A percentile compares a stretch with the other conserved stretches of the same genome.
Conservation (phyloP, 2,329 filamentous ascomycete genomes). For the Trichoderma sp. region DNA sequence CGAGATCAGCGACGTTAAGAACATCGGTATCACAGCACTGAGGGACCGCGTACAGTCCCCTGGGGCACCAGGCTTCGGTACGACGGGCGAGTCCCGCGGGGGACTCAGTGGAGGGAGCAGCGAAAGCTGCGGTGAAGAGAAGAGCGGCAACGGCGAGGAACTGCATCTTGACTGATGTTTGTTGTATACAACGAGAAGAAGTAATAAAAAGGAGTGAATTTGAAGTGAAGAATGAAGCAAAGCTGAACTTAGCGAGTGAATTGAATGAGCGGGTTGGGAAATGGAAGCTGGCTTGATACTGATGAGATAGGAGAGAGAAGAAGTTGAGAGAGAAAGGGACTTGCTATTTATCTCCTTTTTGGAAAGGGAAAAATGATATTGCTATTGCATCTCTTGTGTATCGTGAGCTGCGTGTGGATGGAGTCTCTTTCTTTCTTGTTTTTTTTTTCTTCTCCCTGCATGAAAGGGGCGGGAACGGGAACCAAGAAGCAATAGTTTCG, state of each 20-base stretch:
- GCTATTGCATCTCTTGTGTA: not conserved
- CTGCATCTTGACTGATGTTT: conserved; percentile 19
- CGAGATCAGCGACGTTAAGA: conserved; percentile 2
- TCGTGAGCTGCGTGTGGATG: not conserved
- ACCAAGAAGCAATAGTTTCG: not conserved
- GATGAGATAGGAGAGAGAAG: not conserved
- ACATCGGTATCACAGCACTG: conserved; percentile 21
- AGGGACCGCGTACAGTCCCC: not conserved
- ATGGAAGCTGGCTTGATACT: not conserved
- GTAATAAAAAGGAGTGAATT: not conserved
- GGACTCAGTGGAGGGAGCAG: conserved; percentile 3
- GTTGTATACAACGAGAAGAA: not conserved
- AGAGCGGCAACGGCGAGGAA: conserved; percentile 20
- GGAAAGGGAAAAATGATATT: not conserved
- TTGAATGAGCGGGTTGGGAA: not conserved
- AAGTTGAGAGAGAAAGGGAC: not conserved
- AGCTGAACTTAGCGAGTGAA: conserved; percentile 1
- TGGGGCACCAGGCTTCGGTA: conserved; percentile 5
- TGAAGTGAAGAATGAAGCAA: not conserved
- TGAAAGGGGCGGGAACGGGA: not conserved
- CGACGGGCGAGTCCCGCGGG: not conserved
- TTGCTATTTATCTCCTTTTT: conserved; percentile 17
- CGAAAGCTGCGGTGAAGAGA: conserved; percentile 16
- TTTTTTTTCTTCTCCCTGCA: not conserved
- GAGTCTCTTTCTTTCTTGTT: not conserved